Conservation (phyloP, 148 eudicot genomes). For the Camellia sinensis region DNA sequence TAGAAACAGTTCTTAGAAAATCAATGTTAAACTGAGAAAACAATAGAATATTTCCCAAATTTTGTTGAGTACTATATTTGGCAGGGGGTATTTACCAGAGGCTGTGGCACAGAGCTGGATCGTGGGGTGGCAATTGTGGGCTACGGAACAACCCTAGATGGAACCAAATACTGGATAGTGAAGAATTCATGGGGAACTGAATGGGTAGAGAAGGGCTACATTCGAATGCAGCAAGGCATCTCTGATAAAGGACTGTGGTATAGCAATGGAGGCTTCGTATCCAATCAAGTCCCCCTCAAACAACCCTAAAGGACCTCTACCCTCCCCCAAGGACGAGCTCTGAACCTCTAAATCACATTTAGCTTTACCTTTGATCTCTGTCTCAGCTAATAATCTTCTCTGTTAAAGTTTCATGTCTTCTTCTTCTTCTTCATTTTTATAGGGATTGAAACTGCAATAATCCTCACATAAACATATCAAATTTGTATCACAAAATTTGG, state of each 20-base stretch:
- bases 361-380: not conserved
- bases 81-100: slow-evolving; percentile 59
- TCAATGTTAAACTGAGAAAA: not conserved
- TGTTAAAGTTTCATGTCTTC: not conserved
- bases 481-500: not conserved
- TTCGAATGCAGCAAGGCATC: slow-evolving; percentile 44
- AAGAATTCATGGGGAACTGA: slow-evolving; percentile 67
- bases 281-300: slow-evolving; percentile 50
- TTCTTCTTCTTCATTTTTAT: not conserved
- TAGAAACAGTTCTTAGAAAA: no score
- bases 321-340: slow-evolving; percentile 42
- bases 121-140: slow-evolving; percentile 67
- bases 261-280: slow-evolving; percentile 67
- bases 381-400: not conserved
- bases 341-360: not conserved
- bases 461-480: slow-evolving; percentile 2
- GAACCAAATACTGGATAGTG: slow-evolving; percentile 69
- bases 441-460: not conserved
- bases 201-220: slow-evolving; percentile 77
- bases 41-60: not conserved
- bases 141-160: slow-evolving; percentile 51
- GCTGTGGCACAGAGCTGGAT: slow-evolving; percentile 52
- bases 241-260: slow-evolving; percentile 41
- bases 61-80: not conserved
- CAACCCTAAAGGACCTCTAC: slow-evolving; percentile 30